Evolutionary conservation across 2,329 filamentous ascomycete species (phyloP), one percentile per base, ranked within the genome.

Genomic region (Ophiosphaerella herpotricha): DNA sequence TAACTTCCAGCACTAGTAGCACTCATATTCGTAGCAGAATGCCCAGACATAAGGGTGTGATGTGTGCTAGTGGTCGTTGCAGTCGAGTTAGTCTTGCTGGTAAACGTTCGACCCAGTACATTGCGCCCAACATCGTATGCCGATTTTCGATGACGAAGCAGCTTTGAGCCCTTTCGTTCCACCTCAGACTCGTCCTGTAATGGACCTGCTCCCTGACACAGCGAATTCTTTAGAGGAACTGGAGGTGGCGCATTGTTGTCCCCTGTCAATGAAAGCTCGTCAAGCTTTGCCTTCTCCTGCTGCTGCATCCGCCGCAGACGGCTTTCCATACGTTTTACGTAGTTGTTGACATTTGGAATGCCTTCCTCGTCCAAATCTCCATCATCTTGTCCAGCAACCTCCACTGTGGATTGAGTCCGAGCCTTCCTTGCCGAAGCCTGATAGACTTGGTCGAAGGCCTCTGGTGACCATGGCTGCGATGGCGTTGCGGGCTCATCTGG

Each of bases 1-100:
- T 95, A 85, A 74, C 93, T 97, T 46, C 92, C 94, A 13, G 94
- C 94, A 74, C 94, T 97, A 13, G 94, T 97, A 43, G 91, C 90
- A 71, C 93, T 97, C 74, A 97, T 91, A 11, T 84, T 93, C 43
- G 92, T 87, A 0, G 94, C 94, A 45, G 94, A 97, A 44, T 85
- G 82, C 3, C 93, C 94, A 71, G 93, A 97, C 93, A 97, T 97
- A 37, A 99, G 74, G 64, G 90, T 97, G 62, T 88, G 85, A 61
- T 87, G 86, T 13, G 91, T 97, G 57, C 87, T 90, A 35, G 82
- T 84, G 57, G 80, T 78, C 2, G 80, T 79, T 24, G 79, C 85
- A 1, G 90, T 94, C 4, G 88, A 88, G 59, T 85, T 91, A 2
- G 92, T 96, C 72, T 95, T 96, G 29, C 87, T 95, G 3, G 93